phyloP scores from a whole-genome alignment of 352 stramenopile genomes.

The Phytophthora pseudosyringae region DNA sequence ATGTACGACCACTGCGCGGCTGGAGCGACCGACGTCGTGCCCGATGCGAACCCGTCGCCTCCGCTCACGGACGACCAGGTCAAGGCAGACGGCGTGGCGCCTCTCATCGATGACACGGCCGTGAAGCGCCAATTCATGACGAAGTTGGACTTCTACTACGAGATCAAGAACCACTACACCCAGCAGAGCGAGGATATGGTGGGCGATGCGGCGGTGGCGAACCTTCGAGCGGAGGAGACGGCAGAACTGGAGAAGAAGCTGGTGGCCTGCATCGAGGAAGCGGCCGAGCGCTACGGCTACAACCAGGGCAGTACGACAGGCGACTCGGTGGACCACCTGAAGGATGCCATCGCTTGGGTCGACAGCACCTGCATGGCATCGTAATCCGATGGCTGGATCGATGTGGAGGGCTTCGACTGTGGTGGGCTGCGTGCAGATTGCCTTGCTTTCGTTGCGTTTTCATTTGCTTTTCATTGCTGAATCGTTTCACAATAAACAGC shows the following conservation, averaged over 20 bases:
- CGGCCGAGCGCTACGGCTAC: constrained; percentile 32
- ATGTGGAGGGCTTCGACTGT: not conserved
- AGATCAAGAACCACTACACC: constrained; percentile 51
- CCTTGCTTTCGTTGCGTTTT: constrained; percentile 11
- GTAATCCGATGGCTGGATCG: constrained; percentile 6
- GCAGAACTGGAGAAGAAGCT: constrained; percentile 33
- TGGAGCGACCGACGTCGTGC: constrained; percentile 19
- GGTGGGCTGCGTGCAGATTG: constrained; percentile 6
- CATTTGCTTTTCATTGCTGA: constrained; percentile 9
- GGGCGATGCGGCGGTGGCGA: constrained; percentile 26
- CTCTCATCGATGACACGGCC: constrained; percentile 23
- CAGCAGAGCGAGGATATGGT: constrained; percentile 21
- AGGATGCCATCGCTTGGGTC: constrained; percentile 39
- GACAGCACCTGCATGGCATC: constrained; percentile 32
- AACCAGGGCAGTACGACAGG: constrained; percentile 2
- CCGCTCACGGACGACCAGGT: constrained; percentile 18
- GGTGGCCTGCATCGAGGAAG: constrained; percentile 38
- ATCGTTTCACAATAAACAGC: constrained; percentile 16
- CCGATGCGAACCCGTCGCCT: constrained; percentile 2
- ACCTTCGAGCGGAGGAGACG: constrained; percentile 27
- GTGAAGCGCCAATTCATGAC: constrained; percentile 48
- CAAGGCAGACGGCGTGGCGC: constrained; percentile 14
- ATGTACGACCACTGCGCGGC: constrained; percentile 49
- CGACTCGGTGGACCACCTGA: constrained; percentile 26
- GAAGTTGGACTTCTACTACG: constrained; percentile 61